phyloP scores from a whole-genome alignment of 2,329 filamentous ascomycete species.

The Ophiosphaerella herpotricha region DNA sequence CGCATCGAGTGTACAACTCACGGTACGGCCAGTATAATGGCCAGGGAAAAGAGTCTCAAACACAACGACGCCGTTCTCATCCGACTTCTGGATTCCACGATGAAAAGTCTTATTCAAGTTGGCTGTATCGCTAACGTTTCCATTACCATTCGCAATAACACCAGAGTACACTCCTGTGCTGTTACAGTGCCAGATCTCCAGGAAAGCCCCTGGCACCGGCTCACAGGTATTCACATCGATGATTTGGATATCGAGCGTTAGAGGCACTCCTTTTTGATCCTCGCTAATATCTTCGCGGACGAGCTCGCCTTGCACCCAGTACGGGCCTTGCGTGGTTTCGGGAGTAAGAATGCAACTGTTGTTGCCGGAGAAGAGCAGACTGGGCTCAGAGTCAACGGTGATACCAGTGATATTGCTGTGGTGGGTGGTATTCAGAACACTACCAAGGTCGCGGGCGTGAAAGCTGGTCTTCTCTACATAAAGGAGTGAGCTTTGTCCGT shows the following conservation, averaged over 20 bases:
- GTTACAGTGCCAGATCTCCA: constrained; percentile 61
- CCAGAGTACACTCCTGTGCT: constrained; percentile 41
- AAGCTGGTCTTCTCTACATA: constrained; percentile 31
- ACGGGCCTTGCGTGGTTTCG: constrained; percentile 40
- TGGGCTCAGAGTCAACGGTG: constrained; percentile 30
- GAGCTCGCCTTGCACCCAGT: constrained; percentile 56
- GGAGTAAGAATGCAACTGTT: constrained; percentile 42
- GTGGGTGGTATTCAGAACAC: constrained; percentile 35
- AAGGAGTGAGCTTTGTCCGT: constrained; percentile 6
- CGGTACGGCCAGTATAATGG: constrained; percentile 35
- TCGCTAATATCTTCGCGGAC: constrained; percentile 56
- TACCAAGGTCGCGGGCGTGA: constrained; percentile 33
- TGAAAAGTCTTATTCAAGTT: constrained; percentile 49
- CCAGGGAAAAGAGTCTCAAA: constrained; percentile 57
- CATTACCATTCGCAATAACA: constrained; percentile 50
- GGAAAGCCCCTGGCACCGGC: constrained; percentile 52
- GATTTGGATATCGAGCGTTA: constrained; percentile 59
- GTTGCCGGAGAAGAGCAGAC: constrained; percentile 38
- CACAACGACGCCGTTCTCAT: constrained; percentile 54
- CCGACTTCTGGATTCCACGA: constrained; percentile 54
- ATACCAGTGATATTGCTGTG: constrained; percentile 36
- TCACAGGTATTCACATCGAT: constrained; percentile 61
- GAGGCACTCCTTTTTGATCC: constrained; percentile 53
- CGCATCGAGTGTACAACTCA: neutral
- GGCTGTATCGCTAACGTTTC: constrained; percentile 41